Base-by-base conservation (phyloP, 192 early-diverging fungal genomes). In the Diversispora eburnea region DNA sequence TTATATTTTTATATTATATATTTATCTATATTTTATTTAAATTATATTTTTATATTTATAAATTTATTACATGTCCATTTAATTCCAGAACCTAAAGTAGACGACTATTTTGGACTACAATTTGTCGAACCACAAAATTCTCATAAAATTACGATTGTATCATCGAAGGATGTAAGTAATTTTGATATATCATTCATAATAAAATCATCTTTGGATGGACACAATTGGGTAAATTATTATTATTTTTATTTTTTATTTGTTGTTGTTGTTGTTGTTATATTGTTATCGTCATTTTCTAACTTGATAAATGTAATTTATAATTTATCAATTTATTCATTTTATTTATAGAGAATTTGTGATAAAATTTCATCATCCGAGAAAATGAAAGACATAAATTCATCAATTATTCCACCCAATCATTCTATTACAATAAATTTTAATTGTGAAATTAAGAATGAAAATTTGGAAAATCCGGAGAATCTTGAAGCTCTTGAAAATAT, bases 41-140 rank as follows among this genome's bases (percentile, higher is more conserved):
- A 33, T 74, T 73, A 15, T 7, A 10, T 33, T 13, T 8, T 3
- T 22, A 51, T 8, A 41, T 15, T 7, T 74, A 33, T 19, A 55
- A 19, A 19, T 45, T 3, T 60, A 25, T 5, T 47, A 4, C n/a
- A 33, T 33, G 25, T 33, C 25, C 25, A 33, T 33, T 33, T 2
- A 3, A 51, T 10, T 65, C 45, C 75, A 80, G 84, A 52, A 17
- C 82, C 84, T 33, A 54, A 73, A 0, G 51, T 55, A 0, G 83
- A 79, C 25, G 85, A 86, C 69, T 84, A 81, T 39, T 84, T 86
- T 80, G 85, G 85, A 8, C 39, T 86, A n/a, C 74, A 77, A 6
- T 82, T 83, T 48, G 78, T 86, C 8, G 80, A 77, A 48, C 70
- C 77, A n/a, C 75, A 39, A 33, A 17, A 42, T 17, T 20, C 72